phyloP scores from a whole-genome alignment of 2,329 filamentous ascomycete genomes.

The Talaromyces sp. region DNA sequence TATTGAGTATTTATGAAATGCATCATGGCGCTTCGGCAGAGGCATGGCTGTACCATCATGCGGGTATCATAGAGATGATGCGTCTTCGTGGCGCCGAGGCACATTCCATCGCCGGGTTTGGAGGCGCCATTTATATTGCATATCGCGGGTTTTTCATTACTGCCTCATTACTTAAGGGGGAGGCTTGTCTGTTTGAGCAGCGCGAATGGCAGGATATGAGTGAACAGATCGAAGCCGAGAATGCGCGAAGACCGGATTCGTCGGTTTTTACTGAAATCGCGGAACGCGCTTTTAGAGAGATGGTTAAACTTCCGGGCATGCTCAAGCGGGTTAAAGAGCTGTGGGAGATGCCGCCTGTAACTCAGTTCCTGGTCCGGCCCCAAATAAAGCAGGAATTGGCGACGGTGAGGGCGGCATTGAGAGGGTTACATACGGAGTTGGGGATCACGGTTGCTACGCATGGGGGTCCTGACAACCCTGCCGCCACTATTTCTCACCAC shows the following conservation, averaged over 20 bases:
- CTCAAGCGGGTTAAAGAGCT: slow-evolving; percentile 24
- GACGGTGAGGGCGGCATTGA: background rate
- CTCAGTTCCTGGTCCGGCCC: slow-evolving; percentile 18
- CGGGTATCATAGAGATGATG: slow-evolving; percentile 35
- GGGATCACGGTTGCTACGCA: background rate
- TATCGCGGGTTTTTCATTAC: background rate
- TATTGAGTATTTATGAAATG: slow-evolving; percentile 37
- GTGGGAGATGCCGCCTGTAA: slow-evolving; percentile 11
- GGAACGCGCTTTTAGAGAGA: slow-evolving; percentile 28
- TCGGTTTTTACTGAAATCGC: slow-evolving; percentile 30
- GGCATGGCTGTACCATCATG: slow-evolving; percentile 37
- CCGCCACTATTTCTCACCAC: background rate
- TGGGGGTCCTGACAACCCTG: background rate
- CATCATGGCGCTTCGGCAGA: slow-evolving; percentile 32
- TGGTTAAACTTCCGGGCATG: slow-evolving; percentile 27
- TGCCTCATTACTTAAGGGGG: background rate
- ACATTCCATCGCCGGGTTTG: slow-evolving; percentile 29
- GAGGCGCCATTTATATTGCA: slow-evolving; percentile 24
- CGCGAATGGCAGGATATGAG: slow-evolving; percentile 25
- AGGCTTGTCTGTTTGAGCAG: background rate
- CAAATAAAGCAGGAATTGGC: slow-evolving; percentile 13
- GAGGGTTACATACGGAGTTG: background rate
- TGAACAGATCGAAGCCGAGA: slow-evolving; percentile 27
- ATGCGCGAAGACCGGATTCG: slow-evolving; percentile 28
- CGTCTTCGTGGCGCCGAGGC: slow-evolving; percentile 32